Evolutionary conservation across 1,139 yeast genomes (phyloP).

Genomic region (Candida pseudoviswanathii): DNA sequence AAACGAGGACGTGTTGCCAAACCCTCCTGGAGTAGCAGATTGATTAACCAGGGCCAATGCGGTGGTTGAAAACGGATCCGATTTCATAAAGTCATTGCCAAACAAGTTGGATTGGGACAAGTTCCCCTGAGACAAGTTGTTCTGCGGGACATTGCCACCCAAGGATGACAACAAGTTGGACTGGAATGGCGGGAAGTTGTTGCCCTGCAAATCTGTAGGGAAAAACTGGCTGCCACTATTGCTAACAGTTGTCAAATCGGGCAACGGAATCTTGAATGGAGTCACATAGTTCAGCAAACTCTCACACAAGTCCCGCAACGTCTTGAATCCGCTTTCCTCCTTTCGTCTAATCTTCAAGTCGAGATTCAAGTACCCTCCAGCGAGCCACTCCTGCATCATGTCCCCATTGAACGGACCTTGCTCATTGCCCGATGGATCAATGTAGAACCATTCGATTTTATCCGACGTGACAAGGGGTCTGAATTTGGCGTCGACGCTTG

Average conservation of each 20-base stretch:
- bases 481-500: conserved; percentile 6
- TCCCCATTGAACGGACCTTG: conserved; percentile 83
- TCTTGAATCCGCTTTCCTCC: conserved; percentile 41
- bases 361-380: conserved; percentile 59
- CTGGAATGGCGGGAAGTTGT: conserved; percentile 5
- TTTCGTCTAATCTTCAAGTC: conserved; percentile 60
- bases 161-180: conserved; percentile 5
- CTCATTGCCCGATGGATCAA: conserved; percentile 68
- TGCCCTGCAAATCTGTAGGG: conserved; percentile 12
- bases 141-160: conserved; percentile 1
- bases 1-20: conserved; percentile 15
- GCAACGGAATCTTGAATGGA: conserved; percentile 65
- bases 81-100: conserved; percentile 28
- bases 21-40: background rate
- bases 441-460: conserved; percentile 66
- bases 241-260: conserved; percentile 26
- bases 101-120: conserved; percentile 26
- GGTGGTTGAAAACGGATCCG: conserved; percentile 27
- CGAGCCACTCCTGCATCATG: conserved; percentile 79
- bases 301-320: conserved; percentile 50
- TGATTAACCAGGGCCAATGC: conserved; percentile 4
- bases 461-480: conserved; percentile 29
- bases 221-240: conserved; percentile 9
- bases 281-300: conserved; percentile 50
- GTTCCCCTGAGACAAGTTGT: conserved; percentile 8